These are phyloP conservation scores for Penicillium psychrosexuale DNA, from an alignment of 2,329 filamentous ascomycete species.

Conservation along the genomic window DNA sequence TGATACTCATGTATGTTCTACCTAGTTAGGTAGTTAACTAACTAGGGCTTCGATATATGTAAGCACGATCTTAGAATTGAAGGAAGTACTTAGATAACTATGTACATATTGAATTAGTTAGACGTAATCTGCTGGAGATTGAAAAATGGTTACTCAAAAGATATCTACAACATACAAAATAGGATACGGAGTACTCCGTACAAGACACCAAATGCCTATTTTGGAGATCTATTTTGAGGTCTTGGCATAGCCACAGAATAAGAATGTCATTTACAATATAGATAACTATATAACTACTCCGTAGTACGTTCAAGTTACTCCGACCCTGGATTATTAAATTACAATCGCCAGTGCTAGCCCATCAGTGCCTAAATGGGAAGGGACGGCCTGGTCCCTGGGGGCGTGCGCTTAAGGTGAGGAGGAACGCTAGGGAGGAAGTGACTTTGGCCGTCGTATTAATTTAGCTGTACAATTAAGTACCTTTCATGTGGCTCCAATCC, in stretches of 20 bases:
- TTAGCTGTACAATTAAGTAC: not conserved
- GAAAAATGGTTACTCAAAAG: not conserved
- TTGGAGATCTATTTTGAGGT: not conserved
- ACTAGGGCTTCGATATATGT: no score
- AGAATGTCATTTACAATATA: no score
- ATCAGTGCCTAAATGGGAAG: constrained; percentile 3
- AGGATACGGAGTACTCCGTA: not conserved
- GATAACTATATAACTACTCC: no score
- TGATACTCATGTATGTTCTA: not conserved
- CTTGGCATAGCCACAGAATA: no score
- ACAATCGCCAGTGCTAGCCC: not conserved
- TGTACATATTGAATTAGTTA: no score
- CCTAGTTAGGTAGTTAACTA: no score
- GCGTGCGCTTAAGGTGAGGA: constrained; percentile 1
- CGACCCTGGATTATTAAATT: not conserved
- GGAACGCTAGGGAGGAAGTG: not conserved
- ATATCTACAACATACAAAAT: not conserved
- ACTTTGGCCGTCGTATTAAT: not conserved
- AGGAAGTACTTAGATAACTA: no score
- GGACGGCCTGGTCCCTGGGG: constrained; percentile 1
- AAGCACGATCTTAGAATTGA: no score
- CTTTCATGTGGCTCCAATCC: not conserved
- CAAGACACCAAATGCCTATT: not conserved
- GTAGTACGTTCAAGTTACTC: no score
- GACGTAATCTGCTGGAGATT: no score